Evolutionary conservation across 768 basidiomycete species (phyloP).

Genomic region (Boletus vinaceobasis): DNA sequence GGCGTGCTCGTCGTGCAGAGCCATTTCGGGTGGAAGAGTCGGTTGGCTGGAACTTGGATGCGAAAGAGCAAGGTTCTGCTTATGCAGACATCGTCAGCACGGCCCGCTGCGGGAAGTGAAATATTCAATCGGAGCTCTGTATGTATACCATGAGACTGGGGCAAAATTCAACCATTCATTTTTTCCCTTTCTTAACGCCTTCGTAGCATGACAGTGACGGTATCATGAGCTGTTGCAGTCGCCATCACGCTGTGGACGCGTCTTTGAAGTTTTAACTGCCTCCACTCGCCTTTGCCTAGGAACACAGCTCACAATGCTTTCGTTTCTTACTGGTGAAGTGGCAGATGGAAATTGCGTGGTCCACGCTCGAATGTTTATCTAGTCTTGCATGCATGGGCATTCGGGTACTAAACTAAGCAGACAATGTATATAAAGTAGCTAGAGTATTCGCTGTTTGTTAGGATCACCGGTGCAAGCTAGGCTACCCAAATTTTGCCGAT

Average conservation of each 20-base stretch:
- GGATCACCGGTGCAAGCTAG: too few species aligned
- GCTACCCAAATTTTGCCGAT: neutral
- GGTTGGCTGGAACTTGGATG: constrained; percentile 20
- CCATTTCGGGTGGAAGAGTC: constrained; percentile 41
- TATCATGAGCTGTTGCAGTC: neutral
- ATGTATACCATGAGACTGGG: neutral
- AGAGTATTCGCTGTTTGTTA: neutral
- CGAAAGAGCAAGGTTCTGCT: constrained; percentile 16
- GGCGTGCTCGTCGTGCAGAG: constrained; percentile 52
- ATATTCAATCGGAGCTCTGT: constrained; percentile 23
- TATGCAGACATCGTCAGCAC: constrained; percentile 12
- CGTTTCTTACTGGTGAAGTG: constrained; percentile 78
- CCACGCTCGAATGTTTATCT: constrained; percentile 75
- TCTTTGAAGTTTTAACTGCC: neutral
- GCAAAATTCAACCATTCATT: neutral
- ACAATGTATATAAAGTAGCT: constrained; percentile 30
- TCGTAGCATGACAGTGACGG: neutral
- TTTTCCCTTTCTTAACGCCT: neutral
- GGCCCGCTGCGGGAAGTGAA: constrained; percentile 21
- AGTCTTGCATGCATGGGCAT: constrained; percentile 47
- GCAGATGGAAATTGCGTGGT: constrained; percentile 59
- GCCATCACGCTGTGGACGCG: neutral
- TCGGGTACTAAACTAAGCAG: constrained; percentile 75
- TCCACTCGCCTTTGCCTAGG: constrained; percentile 77
- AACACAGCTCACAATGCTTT: constrained; percentile 70